Percentiles rank a stretch among this genome's conserved stretches.
Evolutionary conservation across 352 stramenopile genomes (phyloP).

Genomic region (Phytophthora multivora): DNA sequence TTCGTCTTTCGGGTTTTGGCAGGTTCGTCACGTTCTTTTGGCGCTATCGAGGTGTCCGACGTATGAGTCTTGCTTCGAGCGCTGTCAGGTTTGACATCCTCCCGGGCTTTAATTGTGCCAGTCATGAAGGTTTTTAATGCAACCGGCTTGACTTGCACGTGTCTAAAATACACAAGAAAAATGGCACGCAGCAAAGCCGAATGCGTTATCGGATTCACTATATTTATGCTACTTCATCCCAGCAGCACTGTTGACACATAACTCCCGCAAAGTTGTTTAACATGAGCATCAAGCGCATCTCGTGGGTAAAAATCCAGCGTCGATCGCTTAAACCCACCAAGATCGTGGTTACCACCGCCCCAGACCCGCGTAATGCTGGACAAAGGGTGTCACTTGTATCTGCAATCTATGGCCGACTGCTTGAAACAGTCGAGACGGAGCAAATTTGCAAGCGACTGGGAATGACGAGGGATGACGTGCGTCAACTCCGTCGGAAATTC

Average conservation of each 20-base stretch:
- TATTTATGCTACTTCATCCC: slow-evolving; percentile 5
- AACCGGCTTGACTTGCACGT: slow-evolving; percentile 1
- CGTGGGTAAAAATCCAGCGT: slow-evolving; percentile 23
- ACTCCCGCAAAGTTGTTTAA: neutral
- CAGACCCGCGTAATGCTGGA: neutral
- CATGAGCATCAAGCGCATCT: slow-evolving; percentile 24
- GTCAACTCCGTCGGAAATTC: slow-evolving; percentile 39
- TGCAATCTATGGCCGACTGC: slow-evolving; percentile 7
- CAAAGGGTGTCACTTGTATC: slow-evolving; percentile 14
- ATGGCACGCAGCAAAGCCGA: neutral
- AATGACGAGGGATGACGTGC: slow-evolving; percentile 40
- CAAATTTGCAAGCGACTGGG: slow-evolving; percentile 39
- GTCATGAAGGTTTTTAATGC: slow-evolving; percentile 10
- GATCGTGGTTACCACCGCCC: slow-evolving; percentile 13
- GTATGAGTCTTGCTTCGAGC: neutral
- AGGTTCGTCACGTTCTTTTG: neutral
- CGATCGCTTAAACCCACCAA: slow-evolving; percentile 23
- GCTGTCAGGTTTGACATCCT: slow-evolving; percentile 12
- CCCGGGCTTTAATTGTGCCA: neutral
- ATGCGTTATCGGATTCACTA: slow-evolving; percentile 11
- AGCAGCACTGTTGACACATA: too few relatives aligned
- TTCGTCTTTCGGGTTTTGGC: slow-evolving; percentile 8
- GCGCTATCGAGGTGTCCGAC: neutral
- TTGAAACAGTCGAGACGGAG: slow-evolving; percentile 37
- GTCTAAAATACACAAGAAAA: slow-evolving; percentile 9